Base-by-base conservation (phyloP, 2,329 filamentous ascomycete genomes). In the Hypoxylon sp. region DNA sequence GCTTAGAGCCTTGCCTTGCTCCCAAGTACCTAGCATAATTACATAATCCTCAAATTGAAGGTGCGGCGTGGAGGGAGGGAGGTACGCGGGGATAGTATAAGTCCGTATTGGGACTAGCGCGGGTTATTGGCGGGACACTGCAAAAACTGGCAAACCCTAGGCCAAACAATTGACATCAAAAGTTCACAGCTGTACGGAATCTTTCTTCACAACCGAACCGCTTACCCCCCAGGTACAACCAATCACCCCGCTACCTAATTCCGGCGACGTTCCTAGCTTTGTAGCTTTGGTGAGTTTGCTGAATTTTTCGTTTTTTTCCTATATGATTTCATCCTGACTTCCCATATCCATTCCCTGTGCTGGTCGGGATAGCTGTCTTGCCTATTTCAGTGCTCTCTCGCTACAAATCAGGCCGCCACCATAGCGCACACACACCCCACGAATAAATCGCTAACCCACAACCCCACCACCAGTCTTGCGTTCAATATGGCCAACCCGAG, bases 401-500 rank as follows among this genome's bases (percentile, higher is more conserved):
- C 37, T 5, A 27, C 24, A 27, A 35, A 44, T 62, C 52, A 56
- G 52, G 52, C 53, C 37, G 32, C 61, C 47, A 55, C 55, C 54
- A 59, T 62, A 51, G 54, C 48, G 39, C 56, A 47, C 48, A 62
- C 56, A 27, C 27, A n/a, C 35, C 19, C 32, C 32, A 37, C 32
- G 32, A 37, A 37, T 13, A 37, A 37, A 37, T 37, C 32, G 57
- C 63, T 67, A 59, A 68, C 54, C 50, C 42, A 13, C 37, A 64
- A 65, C 52, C 48, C 65, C 24, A 55, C 63, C 62, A 55, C 63
- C 62, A 70, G 65, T 63, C 65, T 67, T 61, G 62, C 60, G 51
- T 61, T 60, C 75, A 75, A 71, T 72, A 99, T 99, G 96, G 92
- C 96, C 82, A 97, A 98, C 88, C 93, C 95, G 83, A 92, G 95